Percentiles rank a stretch among this genome's conserved stretches.
These are phyloP conservation scores for Dichotomocladium elegans DNA, from an alignment of 371 early-diverging fungal species.

Conservation along the genomic window DNA sequence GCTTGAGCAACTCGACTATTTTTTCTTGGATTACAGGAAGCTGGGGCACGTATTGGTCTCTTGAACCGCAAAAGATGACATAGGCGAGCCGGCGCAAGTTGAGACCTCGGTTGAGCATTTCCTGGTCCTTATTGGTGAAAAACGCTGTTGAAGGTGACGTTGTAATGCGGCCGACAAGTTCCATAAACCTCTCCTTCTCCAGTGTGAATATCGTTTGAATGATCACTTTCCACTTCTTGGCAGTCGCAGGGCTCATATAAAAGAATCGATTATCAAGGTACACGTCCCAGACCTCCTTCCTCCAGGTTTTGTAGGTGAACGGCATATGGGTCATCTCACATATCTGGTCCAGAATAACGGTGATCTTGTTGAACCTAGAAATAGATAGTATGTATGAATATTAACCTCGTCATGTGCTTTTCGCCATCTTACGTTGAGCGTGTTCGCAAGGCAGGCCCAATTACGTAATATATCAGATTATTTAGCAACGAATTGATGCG, in stretches of 20 bases:
- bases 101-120: slow-evolving; percentile 64
- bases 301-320: slow-evolving; percentile 66
- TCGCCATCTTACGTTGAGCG: slow-evolving; percentile 18
- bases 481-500: slow-evolving; percentile 58
- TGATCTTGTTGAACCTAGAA: slow-evolving; percentile 20
- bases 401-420: neutral
- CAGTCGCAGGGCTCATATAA: slow-evolving; percentile 46
- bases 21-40: slow-evolving; percentile 86
- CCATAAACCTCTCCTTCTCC: slow-evolving; percentile 74
- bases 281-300: slow-evolving; percentile 80
- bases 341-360: slow-evolving; percentile 42
- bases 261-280: slow-evolving; percentile 76
- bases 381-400: neutral
- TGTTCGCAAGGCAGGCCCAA: slow-evolving; percentile 61
- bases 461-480: slow-evolving; percentile 79
- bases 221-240: slow-evolving; percentile 65
- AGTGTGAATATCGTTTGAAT: slow-evolving; percentile 60
- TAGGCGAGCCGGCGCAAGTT: slow-evolving; percentile 76
- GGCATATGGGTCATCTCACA: slow-evolving; percentile 62
- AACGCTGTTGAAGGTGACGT: slow-evolving; percentile 67
- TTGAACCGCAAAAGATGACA: slow-evolving; percentile 70
- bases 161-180: slow-evolving; percentile 70
- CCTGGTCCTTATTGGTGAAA: slow-evolving; percentile 84
- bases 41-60: slow-evolving; percentile 77
- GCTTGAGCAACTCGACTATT: slow-evolving; percentile 82